Percentiles rank a stretch among this genome's conserved stretches.
Conservation (phyloP, 441 rosid species). For the Daphne laureola region DNA sequence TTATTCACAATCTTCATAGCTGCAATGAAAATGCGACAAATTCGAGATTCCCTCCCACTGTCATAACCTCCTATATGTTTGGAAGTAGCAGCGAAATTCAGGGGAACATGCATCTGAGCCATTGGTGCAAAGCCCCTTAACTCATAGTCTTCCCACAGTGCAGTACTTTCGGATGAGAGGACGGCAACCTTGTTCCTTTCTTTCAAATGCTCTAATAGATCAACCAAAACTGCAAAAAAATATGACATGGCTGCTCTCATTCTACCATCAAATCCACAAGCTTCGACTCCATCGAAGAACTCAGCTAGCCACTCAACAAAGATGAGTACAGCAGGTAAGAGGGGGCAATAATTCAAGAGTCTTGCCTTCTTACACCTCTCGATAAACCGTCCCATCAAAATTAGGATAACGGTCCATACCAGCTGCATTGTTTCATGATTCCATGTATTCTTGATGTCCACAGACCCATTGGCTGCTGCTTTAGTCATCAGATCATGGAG, state of each 20-base stretch:
- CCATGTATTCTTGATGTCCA: slow-evolving; percentile 17
- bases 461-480: slow-evolving; percentile 20
- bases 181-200: slow-evolving; percentile 17
- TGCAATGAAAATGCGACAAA: slow-evolving; percentile 44
- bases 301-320: slow-evolving; percentile 64
- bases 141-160: slow-evolving; percentile 92
- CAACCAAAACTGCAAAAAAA: slow-evolving; percentile 44
- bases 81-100: slow-evolving; percentile 51
- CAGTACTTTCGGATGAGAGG: slow-evolving; percentile 20
- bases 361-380: slow-evolving; percentile 49
- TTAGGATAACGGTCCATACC: slow-evolving; percentile 39
- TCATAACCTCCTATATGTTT: slow-evolving; percentile 30
- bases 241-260: slow-evolving; percentile 38
- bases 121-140: slow-evolving; percentile 68
- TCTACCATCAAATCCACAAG: slow-evolving; percentile 36
- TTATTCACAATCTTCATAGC: slow-evolving; percentile 48
- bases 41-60: slow-evolving; percentile 40
- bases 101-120: slow-evolving; percentile 27
- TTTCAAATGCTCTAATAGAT: slow-evolving; percentile 34
- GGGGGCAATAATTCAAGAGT: slow-evolving; percentile 38
- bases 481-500: slow-evolving; percentile 30
- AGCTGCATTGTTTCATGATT: slow-evolving; percentile 24
- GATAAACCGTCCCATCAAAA: slow-evolving; percentile 61
- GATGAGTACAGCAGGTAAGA: slow-evolving; percentile 64
- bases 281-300: slow-evolving; percentile 35